phyloP scores from a whole-genome alignment of 2,329 filamentous ascomycete genomes.

The Didymellaceae sp. region DNA sequence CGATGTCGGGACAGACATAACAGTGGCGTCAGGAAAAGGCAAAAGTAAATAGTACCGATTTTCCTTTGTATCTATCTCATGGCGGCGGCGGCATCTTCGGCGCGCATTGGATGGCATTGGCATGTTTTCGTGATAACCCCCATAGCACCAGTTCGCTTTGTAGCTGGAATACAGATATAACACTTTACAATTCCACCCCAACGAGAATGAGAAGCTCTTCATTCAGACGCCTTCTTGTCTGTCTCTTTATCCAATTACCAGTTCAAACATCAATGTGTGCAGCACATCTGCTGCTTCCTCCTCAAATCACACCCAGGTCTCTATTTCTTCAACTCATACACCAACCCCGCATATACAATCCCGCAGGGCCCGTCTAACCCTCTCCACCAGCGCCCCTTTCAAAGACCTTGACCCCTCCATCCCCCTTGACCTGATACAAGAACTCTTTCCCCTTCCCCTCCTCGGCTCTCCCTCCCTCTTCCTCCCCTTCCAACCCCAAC shows the following conservation, averaged over 20 bases:
- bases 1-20: slow-evolving; percentile 31
- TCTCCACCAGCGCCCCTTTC: slow-evolving; percentile 68
- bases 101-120: slow-evolving; percentile 18
- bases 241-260: no score
- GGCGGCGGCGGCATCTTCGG: slow-evolving; percentile 16
- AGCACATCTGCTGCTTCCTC: no score
- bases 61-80: slow-evolving; percentile 15
- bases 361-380: neutral
- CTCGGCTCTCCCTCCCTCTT: slow-evolving; percentile 19
- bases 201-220: no score
- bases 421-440: slow-evolving; percentile 79
- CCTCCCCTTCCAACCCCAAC: slow-evolving; percentile 31
- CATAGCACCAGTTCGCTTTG: slow-evolving; percentile 12
- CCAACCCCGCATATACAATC: neutral
- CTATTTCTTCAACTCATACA: neutral
- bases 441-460: slow-evolving; percentile 67
- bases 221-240: no score
- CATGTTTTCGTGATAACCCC: slow-evolving; percentile 22
- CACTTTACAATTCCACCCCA: neutral
- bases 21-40: neutral
- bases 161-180: slow-evolving; percentile 14
- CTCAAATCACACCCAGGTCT: no score
- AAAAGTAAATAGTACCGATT: neutral
- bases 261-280: no score
- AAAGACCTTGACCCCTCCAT: slow-evolving; percentile 83